Conservation (phyloP, 2,329 filamentous ascomycete genomes). For the Trichoderma lentiforme region DNA sequence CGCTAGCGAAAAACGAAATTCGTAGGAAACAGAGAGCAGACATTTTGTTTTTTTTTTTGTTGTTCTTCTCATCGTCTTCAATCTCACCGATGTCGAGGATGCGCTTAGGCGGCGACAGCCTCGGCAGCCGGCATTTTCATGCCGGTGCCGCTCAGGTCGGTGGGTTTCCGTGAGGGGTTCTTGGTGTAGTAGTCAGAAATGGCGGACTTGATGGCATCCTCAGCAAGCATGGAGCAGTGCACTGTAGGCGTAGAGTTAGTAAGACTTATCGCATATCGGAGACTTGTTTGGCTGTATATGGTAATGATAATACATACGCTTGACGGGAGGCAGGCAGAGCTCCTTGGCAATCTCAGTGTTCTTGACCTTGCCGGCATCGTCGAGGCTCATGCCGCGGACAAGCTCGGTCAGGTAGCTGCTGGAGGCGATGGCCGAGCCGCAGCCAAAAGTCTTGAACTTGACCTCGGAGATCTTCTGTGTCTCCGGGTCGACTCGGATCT, state of each 20-base stretch:
- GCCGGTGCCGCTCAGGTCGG: conserved; percentile 73
- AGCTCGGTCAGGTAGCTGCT: conserved; percentile 93
- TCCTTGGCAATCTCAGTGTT: conserved; percentile 99
- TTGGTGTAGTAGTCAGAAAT: conserved; percentile 89
- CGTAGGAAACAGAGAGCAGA: background rate
- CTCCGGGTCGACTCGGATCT: conserved; percentile 81
- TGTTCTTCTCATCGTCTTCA: background rate
- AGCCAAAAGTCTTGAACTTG: conserved; percentile 98
- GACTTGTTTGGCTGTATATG: background rate
- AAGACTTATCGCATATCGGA: background rate
- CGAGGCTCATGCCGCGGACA: conserved; percentile 89
- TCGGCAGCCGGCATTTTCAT: conserved; percentile 58
- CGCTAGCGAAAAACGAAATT: background rate
- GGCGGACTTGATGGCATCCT: conserved; percentile 87
- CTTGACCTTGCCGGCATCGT: conserved; percentile 87
- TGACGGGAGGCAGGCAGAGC: conserved; percentile 82
- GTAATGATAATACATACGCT: conserved; percentile 56
- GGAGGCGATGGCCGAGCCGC: conserved; percentile 89
- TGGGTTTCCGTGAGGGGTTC: conserved; percentile 63
- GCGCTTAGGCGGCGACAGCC: conserved; percentile 30
- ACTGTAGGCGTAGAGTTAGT: conserved; percentile 53
- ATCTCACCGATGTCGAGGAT: background rate
- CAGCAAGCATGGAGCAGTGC: conserved; percentile 88
- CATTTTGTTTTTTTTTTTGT: background rate
- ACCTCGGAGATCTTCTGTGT: conserved; percentile 89